These are phyloP conservation scores for Phytophthora sp. DNA, from an alignment of 352 stramenopile species.

Conservation along the genomic window DNA sequence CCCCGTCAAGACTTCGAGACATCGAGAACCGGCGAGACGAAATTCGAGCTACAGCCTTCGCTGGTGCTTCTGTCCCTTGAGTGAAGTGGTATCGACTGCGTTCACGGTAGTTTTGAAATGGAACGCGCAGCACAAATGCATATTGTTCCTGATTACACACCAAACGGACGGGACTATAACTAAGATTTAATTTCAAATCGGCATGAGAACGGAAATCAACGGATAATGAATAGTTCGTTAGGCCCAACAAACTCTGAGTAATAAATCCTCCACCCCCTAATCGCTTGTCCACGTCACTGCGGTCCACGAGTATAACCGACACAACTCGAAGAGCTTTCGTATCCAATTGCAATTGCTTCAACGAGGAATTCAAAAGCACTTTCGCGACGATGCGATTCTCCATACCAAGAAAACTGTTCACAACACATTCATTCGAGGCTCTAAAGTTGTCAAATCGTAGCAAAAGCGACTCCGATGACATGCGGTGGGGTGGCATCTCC, in stretches of 20 bases:
- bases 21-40: conserved; percentile 32
- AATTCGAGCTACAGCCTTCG: conserved; percentile 12
- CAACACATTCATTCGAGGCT: conserved; percentile 68
- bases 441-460: conserved; percentile 73
- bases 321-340: conserved; percentile 74
- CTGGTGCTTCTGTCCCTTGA: conserved; percentile 8
- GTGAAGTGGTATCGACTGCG: conserved; percentile 55
- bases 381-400: conserved; percentile 82
- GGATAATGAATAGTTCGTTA: conserved; percentile 61
- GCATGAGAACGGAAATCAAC: conserved; percentile 68
- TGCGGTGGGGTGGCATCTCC: conserved; percentile 81
- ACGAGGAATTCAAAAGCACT: conserved; percentile 83
- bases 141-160: conserved; percentile 89
- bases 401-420: conserved; percentile 68
- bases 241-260: conserved; percentile 74
- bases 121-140: conserved; percentile 73
- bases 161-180: conserved; percentile 64
- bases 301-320: conserved; percentile 75
- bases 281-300: conserved; percentile 32
- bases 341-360: conserved; percentile 74
- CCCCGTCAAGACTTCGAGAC: conserved; percentile 30
- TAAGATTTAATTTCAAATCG: conserved; percentile 62
- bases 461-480: conserved; percentile 76
- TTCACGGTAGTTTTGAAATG: conserved; percentile 80
- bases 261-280: conserved; percentile 46